A percentile compares a stretch with the other conserved stretches of the same genome.
phyloP scores from a whole-genome alignment of 2,329 filamentous ascomycete genomes.

The Magnaporthiopsis poae region DNA sequence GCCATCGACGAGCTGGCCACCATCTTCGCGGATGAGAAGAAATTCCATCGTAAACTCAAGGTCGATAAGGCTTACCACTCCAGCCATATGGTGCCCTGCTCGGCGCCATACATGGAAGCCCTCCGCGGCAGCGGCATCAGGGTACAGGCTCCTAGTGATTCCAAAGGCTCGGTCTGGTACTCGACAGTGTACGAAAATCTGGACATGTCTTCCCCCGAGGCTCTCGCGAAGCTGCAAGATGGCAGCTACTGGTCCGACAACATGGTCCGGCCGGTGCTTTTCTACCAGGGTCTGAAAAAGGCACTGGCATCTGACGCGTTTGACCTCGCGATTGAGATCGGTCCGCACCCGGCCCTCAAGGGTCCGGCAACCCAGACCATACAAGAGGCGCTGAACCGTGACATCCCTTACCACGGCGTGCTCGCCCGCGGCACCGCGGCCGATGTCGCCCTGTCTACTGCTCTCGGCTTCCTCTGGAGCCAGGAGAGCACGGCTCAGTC shows the following conservation, averaged over 20 bases:
- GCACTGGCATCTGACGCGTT: conserved; percentile 19
- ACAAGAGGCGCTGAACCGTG: conserved; percentile 20
- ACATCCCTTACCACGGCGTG: background rate
- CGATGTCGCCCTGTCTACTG: background rate
- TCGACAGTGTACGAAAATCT: conserved; percentile 6
- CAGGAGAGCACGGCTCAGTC: conserved; percentile 9
- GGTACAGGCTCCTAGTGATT: conserved; percentile 22
- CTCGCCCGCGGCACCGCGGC: background rate
- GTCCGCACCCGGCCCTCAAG: conserved; percentile 28
- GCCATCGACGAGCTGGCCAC: background rate
- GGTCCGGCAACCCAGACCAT: conserved; percentile 20
- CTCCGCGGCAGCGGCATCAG: background rate
- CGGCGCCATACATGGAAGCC: background rate
- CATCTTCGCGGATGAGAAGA: background rate
- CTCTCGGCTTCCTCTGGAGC: conserved; percentile 3
- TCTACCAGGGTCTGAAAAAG: conserved; percentile 27
- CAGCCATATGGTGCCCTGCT: conserved; percentile 16
- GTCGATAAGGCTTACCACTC: conserved; percentile 26
- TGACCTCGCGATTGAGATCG: conserved; percentile 30
- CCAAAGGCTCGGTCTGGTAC: conserved; percentile 21
- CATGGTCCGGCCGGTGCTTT: conserved; percentile 34
- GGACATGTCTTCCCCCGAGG: conserved; percentile 6
- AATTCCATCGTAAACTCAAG: conserved; percentile 16
- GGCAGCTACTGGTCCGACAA: conserved; percentile 37
- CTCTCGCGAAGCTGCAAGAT: conserved; percentile 19